Base-by-base conservation (phyloP, 768 basidiomycete species). In the Kwoniella botswanensis region DNA sequence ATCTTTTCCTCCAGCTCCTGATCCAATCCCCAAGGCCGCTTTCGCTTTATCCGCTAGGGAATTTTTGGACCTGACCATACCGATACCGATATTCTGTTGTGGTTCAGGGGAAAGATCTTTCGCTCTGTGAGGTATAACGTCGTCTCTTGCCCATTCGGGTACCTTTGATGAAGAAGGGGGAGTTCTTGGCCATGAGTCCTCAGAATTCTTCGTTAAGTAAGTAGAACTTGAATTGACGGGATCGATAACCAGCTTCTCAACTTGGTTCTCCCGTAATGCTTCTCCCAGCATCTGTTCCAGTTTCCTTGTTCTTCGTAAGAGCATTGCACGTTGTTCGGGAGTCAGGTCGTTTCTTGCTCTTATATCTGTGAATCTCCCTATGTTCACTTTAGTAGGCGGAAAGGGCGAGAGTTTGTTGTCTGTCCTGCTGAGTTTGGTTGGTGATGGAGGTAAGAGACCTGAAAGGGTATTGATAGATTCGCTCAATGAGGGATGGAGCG, bases 231-330 rank as follows among this genome's bases (percentile, higher is more conserved):
- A 60, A 13, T 65, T 70, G 24, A 63, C 66, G 0, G 77, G 77
- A 18, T 76, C 67, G 17, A 75, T 65, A 18, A 79, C 73, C 12
- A 74, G 63, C 41, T 64, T 65, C 43, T 67, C 72, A 2, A 79
- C 62, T 26, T 68, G 60, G 2, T 24, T 24, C 55, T 76, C 78
- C 11, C 60, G 58, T 41, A 79, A 59, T 0, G 76, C 67, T 50
- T 76, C 74, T 29, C 78, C 78, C 4, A 79, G 65, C 61, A 76
- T 60, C 29, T 75, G 72, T 62, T 79, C 76, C 18, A 79, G 54
- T 60, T 79, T 79, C 15, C 71, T 59, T 1, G 78, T 71, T 12
- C 78, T 46, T 24, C 73, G 59, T 26, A 74, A 57, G 21, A 79
- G 72, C 1, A 74, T 59, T 0, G 70, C 56, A 4, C 78, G 54